Evolutionary conservation across 2,329 filamentous ascomycete species (phyloP).

Genomic region (Xylariales sp.): DNA sequence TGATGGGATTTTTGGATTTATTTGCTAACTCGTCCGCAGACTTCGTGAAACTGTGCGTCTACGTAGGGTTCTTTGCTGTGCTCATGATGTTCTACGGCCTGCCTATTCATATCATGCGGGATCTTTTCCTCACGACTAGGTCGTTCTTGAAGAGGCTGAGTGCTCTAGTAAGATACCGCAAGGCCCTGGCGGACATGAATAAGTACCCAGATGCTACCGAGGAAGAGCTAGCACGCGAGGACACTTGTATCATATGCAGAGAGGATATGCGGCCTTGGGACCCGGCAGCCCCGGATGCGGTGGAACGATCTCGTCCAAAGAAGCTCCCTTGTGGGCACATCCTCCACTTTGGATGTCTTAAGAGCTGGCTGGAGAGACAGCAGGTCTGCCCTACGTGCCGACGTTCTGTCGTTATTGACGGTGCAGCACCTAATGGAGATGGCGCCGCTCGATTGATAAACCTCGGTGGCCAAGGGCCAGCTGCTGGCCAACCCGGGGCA

Average conservation of each 20-base stretch:
- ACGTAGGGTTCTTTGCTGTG: slow-evolving; percentile 88
- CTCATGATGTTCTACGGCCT: slow-evolving; percentile 91
- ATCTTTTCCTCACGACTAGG: slow-evolving; percentile 88
- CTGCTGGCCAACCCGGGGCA: slow-evolving; percentile 19
- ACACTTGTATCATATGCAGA: slow-evolving; percentile 95
- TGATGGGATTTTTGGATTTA: background rate
- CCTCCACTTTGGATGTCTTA: slow-evolving; percentile 86
- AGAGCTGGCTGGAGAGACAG: slow-evolving; percentile 95
- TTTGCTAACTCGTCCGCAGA: slow-evolving; percentile 45
- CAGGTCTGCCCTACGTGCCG: slow-evolving; percentile 96
- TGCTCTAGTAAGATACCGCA: slow-evolving; percentile 84
- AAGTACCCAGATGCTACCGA: slow-evolving; percentile 85
- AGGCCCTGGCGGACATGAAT: slow-evolving; percentile 92
- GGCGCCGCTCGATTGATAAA: slow-evolving; percentile 27
- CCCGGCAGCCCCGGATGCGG: slow-evolving; percentile 57
- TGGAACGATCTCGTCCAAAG: slow-evolving; percentile 84
- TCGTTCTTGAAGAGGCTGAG: slow-evolving; percentile 88
- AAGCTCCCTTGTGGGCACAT: slow-evolving; percentile 96
- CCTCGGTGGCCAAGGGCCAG: slow-evolving; percentile 24
- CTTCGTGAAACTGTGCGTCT: slow-evolving; percentile 85
- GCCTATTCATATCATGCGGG: slow-evolving; percentile 93
- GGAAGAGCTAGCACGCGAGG: slow-evolving; percentile 79
- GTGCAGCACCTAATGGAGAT: slow-evolving; percentile 29
- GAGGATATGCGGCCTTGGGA: slow-evolving; percentile 90
- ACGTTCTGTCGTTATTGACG: slow-evolving; percentile 69